Evolutionary conservation across 2,329 filamentous ascomycete genomes (phyloP), one percentile per base, ranked within the genome.

Genomic region (Trichoderma sp.): DNA sequence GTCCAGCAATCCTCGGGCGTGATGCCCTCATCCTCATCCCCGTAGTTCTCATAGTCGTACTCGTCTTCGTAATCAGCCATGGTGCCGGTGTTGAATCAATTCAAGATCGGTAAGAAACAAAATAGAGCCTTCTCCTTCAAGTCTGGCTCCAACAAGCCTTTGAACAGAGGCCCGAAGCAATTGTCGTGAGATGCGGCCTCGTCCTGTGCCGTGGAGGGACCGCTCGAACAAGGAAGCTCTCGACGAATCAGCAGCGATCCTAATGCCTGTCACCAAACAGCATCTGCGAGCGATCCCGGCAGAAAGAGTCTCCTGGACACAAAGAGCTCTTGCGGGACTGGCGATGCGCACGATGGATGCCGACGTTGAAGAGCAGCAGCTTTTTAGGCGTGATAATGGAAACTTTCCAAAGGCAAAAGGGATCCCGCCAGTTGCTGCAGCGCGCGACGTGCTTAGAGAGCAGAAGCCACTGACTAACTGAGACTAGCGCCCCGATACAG

Each of bases 1-100:
- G 92, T 92, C 96, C 96, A 99, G 85, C 94, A 97, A 82, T 99
- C 96, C 84, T 98, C 96, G 71, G 94, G 93, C 31, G 94, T 97
- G 83, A 98, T 97, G 74, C 85, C 85, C 70, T 86, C 83, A 71
- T 90, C 88, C 43, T 88, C 89, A 71, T 91, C 89, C 70, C 87
- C 88, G 75, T 91, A 91, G 72, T 89, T 88, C 71, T 91, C 90
- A 78, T 93, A 92, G 72, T 89, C 87, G 79, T 83, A 86, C 13
- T 83, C 82, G 60, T 86, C 83, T 68, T 87, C 86, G 79, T 88
- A 87, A 70, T 86, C 84, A 33, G 84, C 85, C 85, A 88, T 87
- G 73, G 63, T 49, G 62, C 80, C 77, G 65, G 60, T 68, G 21
- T 29, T 6, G 27, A 43, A 58, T 37, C 29, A 19, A 24, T 35